Percentiles rank a stretch among this genome's conserved stretches.
Conservation (phyloP, 2,329 filamentous ascomycete species). For the Scytalidium lignicola region DNA sequence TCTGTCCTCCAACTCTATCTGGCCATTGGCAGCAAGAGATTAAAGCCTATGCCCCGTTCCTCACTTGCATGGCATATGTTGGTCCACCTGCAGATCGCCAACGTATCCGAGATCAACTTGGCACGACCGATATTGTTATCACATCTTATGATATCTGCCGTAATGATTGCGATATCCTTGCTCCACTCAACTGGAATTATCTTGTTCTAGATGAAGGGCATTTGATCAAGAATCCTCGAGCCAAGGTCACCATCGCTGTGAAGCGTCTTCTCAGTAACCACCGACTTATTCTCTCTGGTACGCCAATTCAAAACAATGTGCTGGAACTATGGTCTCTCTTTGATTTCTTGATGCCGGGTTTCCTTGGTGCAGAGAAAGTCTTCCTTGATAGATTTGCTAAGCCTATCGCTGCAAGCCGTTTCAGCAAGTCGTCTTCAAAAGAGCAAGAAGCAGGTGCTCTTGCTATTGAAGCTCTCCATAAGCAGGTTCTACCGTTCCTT, state of each 20-base stretch:
- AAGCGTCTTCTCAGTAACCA: conserved; percentile 90
- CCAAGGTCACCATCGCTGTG: conserved; percentile 90
- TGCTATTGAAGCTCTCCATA: conserved; percentile 96
- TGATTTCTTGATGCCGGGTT: conserved; percentile 98
- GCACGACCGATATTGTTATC: conserved; percentile 83
- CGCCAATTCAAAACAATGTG: conserved; percentile 97
- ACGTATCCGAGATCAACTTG: conserved; percentile 63
- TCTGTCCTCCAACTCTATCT: conserved; percentile 92
- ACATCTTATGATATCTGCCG: conserved; percentile 98
- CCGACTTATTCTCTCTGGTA: conserved; percentile 90
- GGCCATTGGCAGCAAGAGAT: conserved; percentile 99
- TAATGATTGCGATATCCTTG: conserved; percentile 84
- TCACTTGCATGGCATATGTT: conserved; percentile 84
- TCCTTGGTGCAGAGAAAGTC: conserved; percentile 89
- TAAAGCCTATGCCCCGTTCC: conserved; percentile 89
- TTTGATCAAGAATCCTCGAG: conserved; percentile 97
- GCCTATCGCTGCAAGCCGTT: conserved; percentile 84
- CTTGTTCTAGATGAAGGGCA: conserved; percentile 96
- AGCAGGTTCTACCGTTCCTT: conserved; percentile 94
- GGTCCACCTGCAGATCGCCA: conserved; percentile 79
- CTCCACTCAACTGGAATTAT: conserved; percentile 90
- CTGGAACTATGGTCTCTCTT: conserved; percentile 96
- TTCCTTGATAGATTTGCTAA: conserved; percentile 92
- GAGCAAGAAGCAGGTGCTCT: conserved; percentile 96
- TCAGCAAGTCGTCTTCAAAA: conserved; percentile 95